Percentiles rank a stretch among this genome's conserved stretches.
phyloP scores from a whole-genome alignment of 768 basidiomycete genomes.

The Naganishia randhawae region DNA sequence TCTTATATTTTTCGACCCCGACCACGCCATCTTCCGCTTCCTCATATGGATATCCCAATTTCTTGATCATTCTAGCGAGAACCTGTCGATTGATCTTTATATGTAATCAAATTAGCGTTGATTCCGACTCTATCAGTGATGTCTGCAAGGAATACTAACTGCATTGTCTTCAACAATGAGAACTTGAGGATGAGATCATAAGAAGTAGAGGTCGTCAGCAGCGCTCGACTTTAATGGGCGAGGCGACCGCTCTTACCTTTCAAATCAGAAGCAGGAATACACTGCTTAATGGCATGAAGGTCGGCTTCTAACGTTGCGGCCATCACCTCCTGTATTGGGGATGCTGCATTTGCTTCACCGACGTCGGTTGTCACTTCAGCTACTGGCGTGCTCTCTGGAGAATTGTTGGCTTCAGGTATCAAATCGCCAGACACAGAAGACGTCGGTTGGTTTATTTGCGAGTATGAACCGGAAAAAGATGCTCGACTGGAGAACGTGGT shows the following conservation, averaged over 20 bases:
- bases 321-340: neutral
- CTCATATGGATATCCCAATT: constrained; percentile 13
- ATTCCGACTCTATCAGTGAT: neutral
- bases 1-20: constrained; percentile 11
- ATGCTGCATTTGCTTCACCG: neutral
- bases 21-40: constrained; percentile 13
- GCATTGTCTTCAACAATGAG: constrained; percentile 13
- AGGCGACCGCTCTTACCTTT: neutral
- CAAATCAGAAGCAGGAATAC: constrained; percentile 6
- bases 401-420: neutral
- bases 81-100: constrained; percentile 10
- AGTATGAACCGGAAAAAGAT: neutral
- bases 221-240: neutral
- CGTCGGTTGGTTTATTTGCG: neutral
- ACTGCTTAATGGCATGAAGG: neutral
- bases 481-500: neutral
- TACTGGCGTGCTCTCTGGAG: no score
- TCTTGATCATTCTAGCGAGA: constrained; percentile 17
- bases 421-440: neutral
- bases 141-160: neutral
- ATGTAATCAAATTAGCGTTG: neutral
- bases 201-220: neutral
- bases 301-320: neutral
- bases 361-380: neutral
- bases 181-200: neutral